These are phyloP conservation scores for Ophiocordyceps unilateralis DNA, from an alignment of 2,329 filamentous ascomycete genomes.

Conservation along the genomic window DNA sequence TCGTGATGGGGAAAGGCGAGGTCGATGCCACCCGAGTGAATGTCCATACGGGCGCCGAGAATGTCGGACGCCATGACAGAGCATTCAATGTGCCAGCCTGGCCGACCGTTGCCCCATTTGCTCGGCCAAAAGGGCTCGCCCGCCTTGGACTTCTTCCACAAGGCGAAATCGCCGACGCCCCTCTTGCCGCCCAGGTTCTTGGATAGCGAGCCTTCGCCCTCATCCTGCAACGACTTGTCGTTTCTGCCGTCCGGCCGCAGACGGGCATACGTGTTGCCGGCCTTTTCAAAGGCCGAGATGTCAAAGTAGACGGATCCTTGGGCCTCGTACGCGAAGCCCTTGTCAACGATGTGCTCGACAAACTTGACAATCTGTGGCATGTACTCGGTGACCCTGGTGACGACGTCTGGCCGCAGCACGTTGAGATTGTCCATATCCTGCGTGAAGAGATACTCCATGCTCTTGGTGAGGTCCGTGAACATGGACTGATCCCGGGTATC, in stretches of 20 bases:
- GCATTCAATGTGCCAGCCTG: constrained; percentile 97
- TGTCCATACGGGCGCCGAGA: constrained; percentile 73
- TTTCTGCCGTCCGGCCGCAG: constrained; percentile 73
- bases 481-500: constrained; percentile 50
- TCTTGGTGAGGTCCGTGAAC: constrained; percentile 71
- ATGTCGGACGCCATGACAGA: constrained; percentile 86
- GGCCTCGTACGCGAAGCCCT: constrained; percentile 67
- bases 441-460: constrained; percentile 76
- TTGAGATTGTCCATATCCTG: constrained; percentile 79
- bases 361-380: constrained; percentile 75
- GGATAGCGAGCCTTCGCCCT: constrained; percentile 73
- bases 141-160: constrained; percentile 86
- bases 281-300: constrained; percentile 68
- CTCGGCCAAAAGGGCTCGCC: constrained; percentile 85
- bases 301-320: constrained; percentile 93
- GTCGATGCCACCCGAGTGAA: constrained; percentile 86
- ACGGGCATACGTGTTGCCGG: constrained; percentile 71
- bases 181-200: constrained; percentile 50
- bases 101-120: constrained; percentile 72
- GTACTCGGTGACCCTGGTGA: constrained; percentile 87
- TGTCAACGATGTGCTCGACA: constrained; percentile 65
- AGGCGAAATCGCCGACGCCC: constrained; percentile 66
- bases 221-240: constrained; percentile 67
- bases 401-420: constrained; percentile 60
- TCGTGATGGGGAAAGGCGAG: constrained; percentile 84